Base-by-base conservation (phyloP, 1,284 basidiomycete species). In the Ceraceosorus guamensis region DNA sequence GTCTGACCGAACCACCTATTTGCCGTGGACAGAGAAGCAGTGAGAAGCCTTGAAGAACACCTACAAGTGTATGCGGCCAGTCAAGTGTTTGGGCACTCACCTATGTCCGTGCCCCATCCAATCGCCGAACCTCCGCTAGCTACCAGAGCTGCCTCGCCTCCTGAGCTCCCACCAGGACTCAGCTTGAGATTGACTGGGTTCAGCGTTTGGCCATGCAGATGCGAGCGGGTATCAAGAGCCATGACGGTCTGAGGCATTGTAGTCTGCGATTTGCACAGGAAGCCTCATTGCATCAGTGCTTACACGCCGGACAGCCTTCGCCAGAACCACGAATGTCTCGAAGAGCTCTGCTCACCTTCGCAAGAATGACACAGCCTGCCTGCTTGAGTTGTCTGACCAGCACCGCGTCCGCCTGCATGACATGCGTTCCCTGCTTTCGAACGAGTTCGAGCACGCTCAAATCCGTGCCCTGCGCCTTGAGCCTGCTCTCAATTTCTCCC, bases 211-310 rank as follows among this genome's bases (percentile, higher is more conserved):
- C 68, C 68, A 46, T 63, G 65, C 14, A 66, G 48, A 39, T 64
- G 63, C 59, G 48, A 64, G 6, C 53, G 39, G 4, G 65, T 65
- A 24, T 70, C 67, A 18, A 70, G 54, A 41, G 68, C 66, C 67
- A 70, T 68, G 32, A 70, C 46, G n/a, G 59, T 60, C 48, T 67
- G 63, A 0, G 67, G 66, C 66, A 68, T 67, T 30, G 57, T 62
- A 10, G 67, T 68, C 56, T 41, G 39, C 39, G 39, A 24, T 24
- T 24, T 24, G 24, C 24, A 24, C 24, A 24, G 24, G 24, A 24
- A 24, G 24, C 24, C 1, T 24, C 24, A 24, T 41, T 11, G 39
- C 39, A 16, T 41, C 11, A 41, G 39, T 16, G 39, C 11, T 2
- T 41, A 16, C 3, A 11, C 11, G 39, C 1, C 3, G 39, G 39